phyloP scores from a whole-genome alignment of 495 filamentous ascomycete genomes.

The Hypoxylon perforatum region DNA sequence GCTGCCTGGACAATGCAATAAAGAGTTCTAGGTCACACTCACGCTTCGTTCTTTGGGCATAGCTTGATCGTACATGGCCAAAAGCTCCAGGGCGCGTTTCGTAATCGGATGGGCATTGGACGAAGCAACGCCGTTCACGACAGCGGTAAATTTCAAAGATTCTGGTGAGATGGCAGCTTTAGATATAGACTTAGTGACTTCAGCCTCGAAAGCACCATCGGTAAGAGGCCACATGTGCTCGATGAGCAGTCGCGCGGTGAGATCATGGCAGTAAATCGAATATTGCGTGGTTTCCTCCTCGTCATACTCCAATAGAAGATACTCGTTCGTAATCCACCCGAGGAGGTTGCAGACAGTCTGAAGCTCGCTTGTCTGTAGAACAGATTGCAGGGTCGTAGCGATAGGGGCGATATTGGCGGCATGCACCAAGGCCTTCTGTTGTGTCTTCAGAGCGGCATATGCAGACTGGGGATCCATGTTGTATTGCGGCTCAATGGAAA shows the following conservation, averaged over 20 bases:
- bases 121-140: conserved; percentile 63
- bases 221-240: conserved; percentile 65
- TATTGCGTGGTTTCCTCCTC: conserved; percentile 76
- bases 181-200: conserved; percentile 62
- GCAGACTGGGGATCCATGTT: conserved; percentile 54
- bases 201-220: conserved; percentile 62
- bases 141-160: conserved; percentile 55
- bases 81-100: conserved; percentile 81
- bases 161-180: conserved; percentile 54
- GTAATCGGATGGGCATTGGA: conserved; percentile 68
- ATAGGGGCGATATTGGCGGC: conserved; percentile 59
- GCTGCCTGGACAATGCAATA: conserved; percentile 43
- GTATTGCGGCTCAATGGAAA: conserved; percentile 61
- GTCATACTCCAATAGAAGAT: conserved; percentile 78
- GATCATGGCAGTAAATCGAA: conserved; percentile 75
- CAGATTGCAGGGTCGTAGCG: conserved; percentile 55
- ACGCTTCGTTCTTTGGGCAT: conserved; percentile 78
- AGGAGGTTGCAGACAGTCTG: conserved; percentile 78
- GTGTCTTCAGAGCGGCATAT: conserved; percentile 53
- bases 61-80: conserved; percentile 80
- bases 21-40: conserved; percentile 48
- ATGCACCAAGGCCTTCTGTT: conserved; percentile 54
- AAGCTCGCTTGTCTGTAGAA: conserved; percentile 55
- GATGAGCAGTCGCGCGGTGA: conserved; percentile 65
- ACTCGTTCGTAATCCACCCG: conserved; percentile 83